Evolutionary conservation across 108 stramenopile species (phyloP).

Genomic region (Asterionellopsis glacialis): DNA sequence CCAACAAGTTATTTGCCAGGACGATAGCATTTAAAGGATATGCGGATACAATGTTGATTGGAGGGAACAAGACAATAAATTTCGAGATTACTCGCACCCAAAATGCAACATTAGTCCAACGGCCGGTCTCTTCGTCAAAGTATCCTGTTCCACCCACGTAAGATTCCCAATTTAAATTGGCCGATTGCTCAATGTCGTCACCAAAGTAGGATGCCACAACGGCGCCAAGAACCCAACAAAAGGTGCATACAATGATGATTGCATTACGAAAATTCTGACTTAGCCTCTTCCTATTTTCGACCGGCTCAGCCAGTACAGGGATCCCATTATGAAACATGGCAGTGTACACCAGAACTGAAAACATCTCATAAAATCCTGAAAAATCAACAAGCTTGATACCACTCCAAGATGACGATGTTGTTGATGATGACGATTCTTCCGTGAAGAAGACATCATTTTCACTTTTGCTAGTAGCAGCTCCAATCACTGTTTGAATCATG

Average conservation of each 20-base stretch:
- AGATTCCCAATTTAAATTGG: slow-evolving; percentile 34
- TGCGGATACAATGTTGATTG: slow-evolving; percentile 25
- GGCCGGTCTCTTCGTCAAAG: slow-evolving; percentile 12
- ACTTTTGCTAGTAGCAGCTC: too few relatives aligned
- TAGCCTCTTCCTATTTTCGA: slow-evolving; percentile 26
- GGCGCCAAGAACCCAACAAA: slow-evolving; percentile 4
- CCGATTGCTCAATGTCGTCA: slow-evolving; percentile 21
- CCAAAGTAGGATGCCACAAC: slow-evolving; percentile 12
- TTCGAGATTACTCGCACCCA: slow-evolving; percentile 19
- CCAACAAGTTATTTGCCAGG: slow-evolving; percentile 31
- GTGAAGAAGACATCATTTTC: too few relatives aligned
- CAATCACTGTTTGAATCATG: slow-evolving; percentile 11
- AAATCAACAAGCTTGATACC: slow-evolving; percentile 6
- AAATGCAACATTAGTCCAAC: neutral
- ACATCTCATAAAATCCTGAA: slow-evolving; percentile 22
- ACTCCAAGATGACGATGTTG: slow-evolving; percentile 2
- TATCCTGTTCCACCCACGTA: slow-evolving; percentile 28
- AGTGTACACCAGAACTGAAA: slow-evolving; percentile 42
- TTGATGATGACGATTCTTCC: neutral
- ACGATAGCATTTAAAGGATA: slow-evolving; percentile 22
- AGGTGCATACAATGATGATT: slow-evolving; percentile 10
- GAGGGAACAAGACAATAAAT: slow-evolving; percentile 38
- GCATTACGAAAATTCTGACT: slow-evolving; percentile 18
- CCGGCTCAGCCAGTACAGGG: slow-evolving; percentile 31
- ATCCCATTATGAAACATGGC: slow-evolving; percentile 44